Conservation (phyloP, 441 rosid genomes). For the Macaranga tanarius region DNA sequence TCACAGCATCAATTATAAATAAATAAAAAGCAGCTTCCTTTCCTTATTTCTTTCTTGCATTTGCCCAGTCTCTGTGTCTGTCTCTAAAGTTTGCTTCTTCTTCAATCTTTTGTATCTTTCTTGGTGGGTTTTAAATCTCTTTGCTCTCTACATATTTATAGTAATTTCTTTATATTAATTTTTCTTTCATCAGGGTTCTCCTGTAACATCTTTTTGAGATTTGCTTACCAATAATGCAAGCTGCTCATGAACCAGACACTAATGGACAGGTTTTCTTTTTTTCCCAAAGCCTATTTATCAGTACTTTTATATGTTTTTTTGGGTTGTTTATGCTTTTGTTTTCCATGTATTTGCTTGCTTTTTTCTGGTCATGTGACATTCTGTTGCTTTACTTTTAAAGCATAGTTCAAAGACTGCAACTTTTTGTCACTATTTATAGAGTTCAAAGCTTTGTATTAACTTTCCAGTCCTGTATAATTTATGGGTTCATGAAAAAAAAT, state of each 20-base stretch:
- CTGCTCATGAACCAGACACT: constrained; percentile 27
- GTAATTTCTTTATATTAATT: background rate
- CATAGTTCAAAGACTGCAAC: background rate
- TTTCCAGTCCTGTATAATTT: background rate
- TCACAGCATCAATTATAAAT: no score
- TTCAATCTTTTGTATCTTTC: background rate
- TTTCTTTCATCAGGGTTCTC: background rate
- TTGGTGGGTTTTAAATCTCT: background rate
- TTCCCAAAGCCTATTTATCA: background rate
- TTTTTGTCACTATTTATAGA: background rate
- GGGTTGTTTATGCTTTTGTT: background rate
- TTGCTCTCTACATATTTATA: background rate
- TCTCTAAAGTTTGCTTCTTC: background rate
- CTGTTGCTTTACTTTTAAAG: constrained; percentile 1
- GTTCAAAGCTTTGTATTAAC: background rate
- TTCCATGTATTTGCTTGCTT: background rate
- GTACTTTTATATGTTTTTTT: background rate
- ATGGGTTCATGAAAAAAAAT: constrained; percentile 1
- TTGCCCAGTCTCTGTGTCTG: no score
- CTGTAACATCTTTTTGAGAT: constrained; percentile 13
- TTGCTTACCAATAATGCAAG: constrained; percentile 30
- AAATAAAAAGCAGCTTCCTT: background rate
- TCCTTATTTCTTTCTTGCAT: background rate
- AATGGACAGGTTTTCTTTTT: constrained; percentile 29
- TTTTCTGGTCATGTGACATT: background rate